These are phyloP conservation scores for Meyerozyma sp. DNA, from an alignment of 1,139 yeast species.

Conservation along the genomic window DNA sequence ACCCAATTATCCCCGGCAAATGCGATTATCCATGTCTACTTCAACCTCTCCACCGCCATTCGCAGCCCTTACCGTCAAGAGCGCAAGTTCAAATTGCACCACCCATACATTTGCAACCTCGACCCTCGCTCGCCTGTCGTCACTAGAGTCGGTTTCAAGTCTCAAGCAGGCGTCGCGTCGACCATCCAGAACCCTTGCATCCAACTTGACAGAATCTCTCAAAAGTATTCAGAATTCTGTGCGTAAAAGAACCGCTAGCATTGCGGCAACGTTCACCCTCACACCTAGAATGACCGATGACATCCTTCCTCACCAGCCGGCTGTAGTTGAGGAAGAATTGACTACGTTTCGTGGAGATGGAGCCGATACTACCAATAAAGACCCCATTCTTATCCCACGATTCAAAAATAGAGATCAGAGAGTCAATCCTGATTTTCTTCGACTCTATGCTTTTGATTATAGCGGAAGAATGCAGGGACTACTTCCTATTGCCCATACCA, in stretches of 20 bases:
- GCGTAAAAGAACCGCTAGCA: neutral
- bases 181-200: neutral
- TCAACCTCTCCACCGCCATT: neutral
- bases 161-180: neutral
- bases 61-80: neutral
- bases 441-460: constrained; percentile 44
- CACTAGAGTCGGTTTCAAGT: neutral
- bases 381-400: constrained; percentile 6
- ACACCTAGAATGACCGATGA: constrained; percentile 23
- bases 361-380: neutral
- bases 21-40: neutral
- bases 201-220: constrained; percentile 1
- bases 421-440: constrained; percentile 39
- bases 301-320: constrained; percentile 10
- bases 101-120: neutral
- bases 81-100: neutral
- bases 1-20: neutral
- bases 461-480: constrained; percentile 26
- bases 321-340: constrained; percentile 4
- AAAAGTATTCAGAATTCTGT: neutral
- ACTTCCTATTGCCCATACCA: constrained; percentile 24
- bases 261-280: constrained; percentile 3
- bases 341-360: constrained; percentile 4
- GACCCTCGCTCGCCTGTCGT: neutral
- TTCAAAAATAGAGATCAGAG: constrained; percentile 42